These are phyloP conservation scores for Clonostachys sp. DNA, from an alignment of 2,329 filamentous ascomycete species.

Conservation along the genomic window DNA sequence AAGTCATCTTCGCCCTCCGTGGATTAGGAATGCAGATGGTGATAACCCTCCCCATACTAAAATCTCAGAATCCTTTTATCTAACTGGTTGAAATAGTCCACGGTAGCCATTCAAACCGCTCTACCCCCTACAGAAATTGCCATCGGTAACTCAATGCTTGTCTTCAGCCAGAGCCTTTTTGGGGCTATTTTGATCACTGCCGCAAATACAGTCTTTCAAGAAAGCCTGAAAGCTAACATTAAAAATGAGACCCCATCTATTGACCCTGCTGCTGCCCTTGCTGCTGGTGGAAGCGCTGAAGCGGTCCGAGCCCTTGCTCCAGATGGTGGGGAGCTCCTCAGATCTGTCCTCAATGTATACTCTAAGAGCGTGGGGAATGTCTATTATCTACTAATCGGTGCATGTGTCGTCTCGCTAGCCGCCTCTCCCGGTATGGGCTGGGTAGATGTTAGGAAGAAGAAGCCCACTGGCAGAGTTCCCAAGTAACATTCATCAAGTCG, in stretches of 20 bases:
- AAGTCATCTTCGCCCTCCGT: slow-evolving; percentile 37
- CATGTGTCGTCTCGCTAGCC: slow-evolving; percentile 1
- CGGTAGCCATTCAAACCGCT: slow-evolving; percentile 7
- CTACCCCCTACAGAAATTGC: slow-evolving; percentile 1
- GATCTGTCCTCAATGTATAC: slow-evolving; percentile 4
- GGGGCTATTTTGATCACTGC: slow-evolving; percentile 35
- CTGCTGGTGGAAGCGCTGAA: slow-evolving; percentile 33
- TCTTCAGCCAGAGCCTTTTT: slow-evolving; percentile 35
- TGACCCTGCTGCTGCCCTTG: slow-evolving; percentile 3
- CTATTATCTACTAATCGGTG: slow-evolving; percentile 6
- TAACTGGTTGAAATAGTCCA: background rate
- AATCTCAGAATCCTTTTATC: no score
- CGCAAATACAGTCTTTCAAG: slow-evolving; percentile 7
- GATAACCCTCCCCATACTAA: no score
- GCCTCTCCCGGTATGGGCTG: slow-evolving; percentile 9
- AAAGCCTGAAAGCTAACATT: slow-evolving; percentile 1
- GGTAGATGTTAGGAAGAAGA: slow-evolving; percentile 6
- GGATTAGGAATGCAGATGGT: slow-evolving; percentile 32
- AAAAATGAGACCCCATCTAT: slow-evolving; percentile 1
- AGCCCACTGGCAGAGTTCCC: background rate
- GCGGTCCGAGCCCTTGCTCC: slow-evolving; percentile 29
- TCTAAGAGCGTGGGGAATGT: slow-evolving; percentile 2
- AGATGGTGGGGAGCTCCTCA: slow-evolving; percentile 18
- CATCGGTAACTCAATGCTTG: slow-evolving; percentile 4
- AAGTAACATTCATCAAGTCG: no score